Evolutionary conservation across 164 flowering plant species (phyloP).

Genomic region (Houttuynia cordata): DNA sequence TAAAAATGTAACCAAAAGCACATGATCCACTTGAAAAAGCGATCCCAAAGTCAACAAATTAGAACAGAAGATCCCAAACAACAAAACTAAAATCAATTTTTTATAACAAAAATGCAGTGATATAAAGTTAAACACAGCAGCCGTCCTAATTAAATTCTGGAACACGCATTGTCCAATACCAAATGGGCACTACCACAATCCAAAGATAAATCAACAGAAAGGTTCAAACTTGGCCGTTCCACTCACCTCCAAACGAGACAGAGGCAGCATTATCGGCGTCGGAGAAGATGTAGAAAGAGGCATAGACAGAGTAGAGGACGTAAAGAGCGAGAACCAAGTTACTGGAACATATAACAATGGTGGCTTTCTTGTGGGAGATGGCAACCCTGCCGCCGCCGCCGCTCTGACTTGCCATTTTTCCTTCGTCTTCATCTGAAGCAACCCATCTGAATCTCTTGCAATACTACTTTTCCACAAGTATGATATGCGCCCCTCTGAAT

Average conservation of each 20-base stretch:
- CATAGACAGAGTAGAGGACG: conserved; percentile 61
- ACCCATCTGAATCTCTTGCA: no score
- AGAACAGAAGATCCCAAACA: not conserved
- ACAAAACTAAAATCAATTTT: no score
- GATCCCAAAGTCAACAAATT: not conserved
- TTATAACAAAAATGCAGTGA: no score
- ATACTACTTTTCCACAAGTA: no score
- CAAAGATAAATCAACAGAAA: not conserved
- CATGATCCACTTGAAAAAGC: not conserved
- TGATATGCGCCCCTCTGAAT: no score
- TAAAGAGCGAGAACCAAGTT: conserved; percentile 75
- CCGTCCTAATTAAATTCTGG: no score
- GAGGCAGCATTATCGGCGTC: conserved; percentile 9
- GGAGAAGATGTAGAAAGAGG: conserved; percentile 49
- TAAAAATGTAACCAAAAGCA: not conserved
- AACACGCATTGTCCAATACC: no score
- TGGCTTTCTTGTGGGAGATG: conserved; percentile 58
- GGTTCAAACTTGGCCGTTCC: not conserved
- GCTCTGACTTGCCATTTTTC: conserved; percentile 1
- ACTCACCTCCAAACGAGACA: not conserved
- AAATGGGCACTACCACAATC: no score
- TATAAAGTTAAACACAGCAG: no score
- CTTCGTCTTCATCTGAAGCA: conserved; percentile 2
- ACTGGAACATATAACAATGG: conserved; percentile 56
- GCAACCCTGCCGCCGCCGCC: conserved; percentile 20